Percentiles rank a stretch among this genome's conserved stretches.
phyloP scores from a whole-genome alignment of 2,329 filamentous ascomycete species.

The Acarospora socialis region DNA sequence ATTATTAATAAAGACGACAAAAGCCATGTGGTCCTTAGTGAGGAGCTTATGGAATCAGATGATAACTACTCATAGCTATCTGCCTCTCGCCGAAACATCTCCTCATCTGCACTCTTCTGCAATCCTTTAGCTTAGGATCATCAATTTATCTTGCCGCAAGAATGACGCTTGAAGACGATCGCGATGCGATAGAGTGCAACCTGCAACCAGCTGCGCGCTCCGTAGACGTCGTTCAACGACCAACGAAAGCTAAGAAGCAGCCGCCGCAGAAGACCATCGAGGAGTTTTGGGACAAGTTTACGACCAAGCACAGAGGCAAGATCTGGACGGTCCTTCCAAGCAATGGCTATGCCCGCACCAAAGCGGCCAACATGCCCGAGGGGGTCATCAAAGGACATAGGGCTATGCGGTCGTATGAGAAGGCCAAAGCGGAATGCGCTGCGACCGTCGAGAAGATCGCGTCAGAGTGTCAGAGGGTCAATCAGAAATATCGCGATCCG shows the following conservation, averaged over 20 bases:
- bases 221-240: no score
- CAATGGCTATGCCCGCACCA: conserved; percentile 48
- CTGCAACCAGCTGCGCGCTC: no score
- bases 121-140: no score
- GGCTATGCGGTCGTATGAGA: conserved; percentile 54
- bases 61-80: no score
- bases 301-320: conserved; percentile 56
- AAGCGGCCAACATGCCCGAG: conserved; percentile 41
- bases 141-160: no score
- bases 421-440: conserved; percentile 54
- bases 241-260: conserved; percentile 33
- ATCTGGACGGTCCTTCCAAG: conserved; percentile 57
- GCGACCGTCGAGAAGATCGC: conserved; percentile 45
- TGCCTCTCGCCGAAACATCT: no score
- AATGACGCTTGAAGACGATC: no score
- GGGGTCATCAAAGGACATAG: conserved; percentile 41
- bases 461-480: conserved; percentile 55
- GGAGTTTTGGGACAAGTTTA: conserved; percentile 61
- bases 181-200: no score
- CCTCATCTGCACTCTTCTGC: no score
- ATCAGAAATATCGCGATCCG: conserved; percentile 76
- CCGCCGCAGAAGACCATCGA: conserved; percentile 55
- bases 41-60: no score
- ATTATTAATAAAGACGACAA: no score
- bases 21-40: no score